Percentiles rank a stretch among this genome's conserved stretches.
phyloP scores from a whole-genome alignment of 2,329 filamentous ascomycete species.

The Beauveria brongniartii region DNA sequence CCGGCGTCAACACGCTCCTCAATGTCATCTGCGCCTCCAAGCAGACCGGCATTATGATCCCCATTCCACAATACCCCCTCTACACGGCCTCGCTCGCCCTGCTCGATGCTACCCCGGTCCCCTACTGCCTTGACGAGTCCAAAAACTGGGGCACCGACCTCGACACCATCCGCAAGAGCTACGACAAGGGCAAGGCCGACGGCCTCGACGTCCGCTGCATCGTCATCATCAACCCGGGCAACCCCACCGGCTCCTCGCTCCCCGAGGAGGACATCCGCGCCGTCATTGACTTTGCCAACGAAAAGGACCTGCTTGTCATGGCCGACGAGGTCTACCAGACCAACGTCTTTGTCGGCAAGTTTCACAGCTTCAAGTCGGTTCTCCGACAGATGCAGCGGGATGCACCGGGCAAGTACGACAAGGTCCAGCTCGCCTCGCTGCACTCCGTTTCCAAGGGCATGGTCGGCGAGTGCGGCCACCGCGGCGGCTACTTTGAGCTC shows the following conservation, averaged over 20 bases:
- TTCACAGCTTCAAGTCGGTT: conserved; percentile 90
- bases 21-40: conserved; percentile 76
- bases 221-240: conserved; percentile 96
- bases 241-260: conserved; percentile 88
- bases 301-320: conserved; percentile 80
- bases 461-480: conserved; percentile 97
- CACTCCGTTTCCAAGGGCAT: conserved; percentile 97
- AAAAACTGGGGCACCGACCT: conserved; percentile 84
- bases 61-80: conserved; percentile 95
- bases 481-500: conserved; percentile 95
- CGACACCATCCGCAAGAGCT: conserved; percentile 62
- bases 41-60: conserved; percentile 77
- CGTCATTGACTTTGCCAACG: conserved; percentile 79
- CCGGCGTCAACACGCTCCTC: conserved; percentile 88
- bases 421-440: conserved; percentile 81
- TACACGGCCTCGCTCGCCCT: conserved; percentile 90
- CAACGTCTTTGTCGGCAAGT: conserved; percentile 91
- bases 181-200: conserved; percentile 64
- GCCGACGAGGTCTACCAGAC: conserved; percentile 99
- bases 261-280: conserved; percentile 68
- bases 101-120: conserved; percentile 78
- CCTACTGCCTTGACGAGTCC: conserved; percentile 87
- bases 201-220: conserved; percentile 87
- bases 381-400: conserved; percentile 74
- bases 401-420: conserved; percentile 67